phyloP scores from a whole-genome alignment of 1,284 basidiomycete species.

The Ustilago loliicola region DNA sequence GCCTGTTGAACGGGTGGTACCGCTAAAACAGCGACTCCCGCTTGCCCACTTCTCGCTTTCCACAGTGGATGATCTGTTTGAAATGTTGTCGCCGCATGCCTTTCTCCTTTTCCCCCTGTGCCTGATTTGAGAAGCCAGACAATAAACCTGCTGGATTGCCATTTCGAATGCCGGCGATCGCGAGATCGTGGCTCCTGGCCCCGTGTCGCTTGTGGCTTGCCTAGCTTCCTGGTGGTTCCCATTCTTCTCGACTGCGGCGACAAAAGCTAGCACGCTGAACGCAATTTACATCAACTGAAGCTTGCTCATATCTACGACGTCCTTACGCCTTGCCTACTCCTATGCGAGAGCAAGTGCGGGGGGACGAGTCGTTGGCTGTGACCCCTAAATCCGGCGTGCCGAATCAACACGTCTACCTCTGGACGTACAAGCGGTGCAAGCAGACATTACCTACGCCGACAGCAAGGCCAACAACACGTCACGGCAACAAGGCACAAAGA shows the following conservation, averaged over 20 bases:
- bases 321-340: not conserved
- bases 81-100: not conserved
- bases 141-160: not conserved
- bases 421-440: not conserved
- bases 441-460: not conserved
- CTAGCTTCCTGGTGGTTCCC: not conserved
- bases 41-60: not conserved
- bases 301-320: not conserved
- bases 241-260: conserved; percentile 8
- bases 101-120: not conserved
- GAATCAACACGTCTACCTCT: not conserved
- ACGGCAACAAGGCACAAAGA: not conserved
- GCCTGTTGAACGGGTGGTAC: not conserved
- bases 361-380: not conserved
- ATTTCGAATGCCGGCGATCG: conserved; percentile 20
- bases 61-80: conserved; percentile 1
- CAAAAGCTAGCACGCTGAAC: not conserved
- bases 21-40: not conserved
- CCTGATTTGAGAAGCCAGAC: not conserved
- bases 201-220: conserved; percentile 2
- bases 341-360: not conserved
- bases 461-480: not conserved
- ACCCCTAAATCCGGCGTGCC: not conserved
- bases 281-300: not conserved
- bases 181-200: conserved; percentile 5